Conservation (phyloP, 2,329 filamentous ascomycete genomes). For the Pseudocercospora eumusae region DNA sequence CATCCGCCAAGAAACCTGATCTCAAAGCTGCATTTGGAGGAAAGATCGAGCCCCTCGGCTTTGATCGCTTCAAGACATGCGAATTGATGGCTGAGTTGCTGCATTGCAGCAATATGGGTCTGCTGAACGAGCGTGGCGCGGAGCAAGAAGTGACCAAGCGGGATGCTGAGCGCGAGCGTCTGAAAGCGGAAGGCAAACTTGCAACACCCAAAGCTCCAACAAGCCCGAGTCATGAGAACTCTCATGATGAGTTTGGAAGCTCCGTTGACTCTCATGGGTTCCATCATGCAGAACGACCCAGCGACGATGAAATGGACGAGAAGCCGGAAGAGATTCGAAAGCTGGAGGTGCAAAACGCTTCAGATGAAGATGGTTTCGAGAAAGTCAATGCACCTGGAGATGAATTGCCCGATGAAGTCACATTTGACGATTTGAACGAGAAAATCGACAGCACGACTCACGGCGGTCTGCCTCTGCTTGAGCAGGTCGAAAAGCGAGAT, state of each 20-base stretch:
- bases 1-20: constrained; percentile 70
- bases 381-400: constrained; percentile 69
- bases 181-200: constrained; percentile 76
- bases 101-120: constrained; percentile 97
- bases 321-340: constrained; percentile 67
- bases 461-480: constrained; percentile 30
- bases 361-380: constrained; percentile 91
- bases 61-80: constrained; percentile 98
- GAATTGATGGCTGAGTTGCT: constrained; percentile 97
- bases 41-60: constrained; percentile 89
- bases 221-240: constrained; percentile 57
- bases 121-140: constrained; percentile 87
- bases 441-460: constrained; percentile 41
- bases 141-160: constrained; percentile 80
- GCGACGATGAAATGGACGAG: constrained; percentile 44
- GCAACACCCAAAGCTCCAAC: constrained; percentile 55
- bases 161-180: constrained; percentile 76
- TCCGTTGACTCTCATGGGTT: constrained; percentile 56
- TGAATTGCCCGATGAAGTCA: constrained; percentile 61
- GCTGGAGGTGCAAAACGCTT: constrained; percentile 76
- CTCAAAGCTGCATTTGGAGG: constrained; percentile 86
- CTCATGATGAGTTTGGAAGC: constrained; percentile 51
- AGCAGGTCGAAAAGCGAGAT: constrained; percentile 35
- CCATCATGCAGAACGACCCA: constrained; percentile 52
- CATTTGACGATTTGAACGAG: constrained; percentile 68